phyloP scores from a whole-genome alignment of 257 asterid genomes.

The Solanum peruvianum region DNA sequence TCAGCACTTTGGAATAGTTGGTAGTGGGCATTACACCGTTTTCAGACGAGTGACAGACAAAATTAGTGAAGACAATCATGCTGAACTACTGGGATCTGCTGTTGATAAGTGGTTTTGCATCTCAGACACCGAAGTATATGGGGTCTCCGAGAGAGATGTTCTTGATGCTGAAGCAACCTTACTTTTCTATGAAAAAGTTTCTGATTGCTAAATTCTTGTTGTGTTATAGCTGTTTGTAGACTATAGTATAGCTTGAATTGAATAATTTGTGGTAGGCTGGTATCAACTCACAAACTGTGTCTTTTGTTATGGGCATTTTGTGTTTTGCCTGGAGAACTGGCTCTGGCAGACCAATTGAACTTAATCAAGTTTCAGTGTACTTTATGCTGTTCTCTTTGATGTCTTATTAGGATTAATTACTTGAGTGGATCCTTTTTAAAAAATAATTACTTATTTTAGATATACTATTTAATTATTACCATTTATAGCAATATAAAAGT shows the following conservation, averaged over 20 bases:
- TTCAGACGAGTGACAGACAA: slow-evolving; percentile 52
- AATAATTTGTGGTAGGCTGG: not conserved
- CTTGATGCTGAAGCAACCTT: slow-evolving; percentile 68
- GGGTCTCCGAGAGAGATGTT: slow-evolving; percentile 65
- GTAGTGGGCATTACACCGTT: slow-evolving; percentile 81
- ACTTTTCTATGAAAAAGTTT: slow-evolving; percentile 68
- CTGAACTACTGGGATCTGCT: slow-evolving; percentile 33
- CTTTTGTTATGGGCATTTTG: not conserved
- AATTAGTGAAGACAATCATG: slow-evolving; percentile 34
- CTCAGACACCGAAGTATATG: slow-evolving; percentile 63
- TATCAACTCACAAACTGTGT: not conserved
- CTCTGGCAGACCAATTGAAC: not conserved
- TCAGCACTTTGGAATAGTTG: slow-evolving; percentile 68
- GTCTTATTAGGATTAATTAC: no score
- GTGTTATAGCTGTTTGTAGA: not conserved
- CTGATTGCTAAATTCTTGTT: not conserved
- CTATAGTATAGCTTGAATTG: not conserved
- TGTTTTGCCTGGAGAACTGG: not conserved
- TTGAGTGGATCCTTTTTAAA: no score
- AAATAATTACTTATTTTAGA: no score
- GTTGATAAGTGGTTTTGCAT: slow-evolving; percentile 71
- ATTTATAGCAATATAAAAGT: no score
- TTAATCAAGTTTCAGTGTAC: not conserved
- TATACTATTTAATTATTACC: no score
- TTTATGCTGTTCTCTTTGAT: not conserved